These are phyloP conservation scores for Pseudogymnoascus sp. DNA, from an alignment of 2,329 filamentous ascomycete genomes.

Conservation along the genomic window DNA sequence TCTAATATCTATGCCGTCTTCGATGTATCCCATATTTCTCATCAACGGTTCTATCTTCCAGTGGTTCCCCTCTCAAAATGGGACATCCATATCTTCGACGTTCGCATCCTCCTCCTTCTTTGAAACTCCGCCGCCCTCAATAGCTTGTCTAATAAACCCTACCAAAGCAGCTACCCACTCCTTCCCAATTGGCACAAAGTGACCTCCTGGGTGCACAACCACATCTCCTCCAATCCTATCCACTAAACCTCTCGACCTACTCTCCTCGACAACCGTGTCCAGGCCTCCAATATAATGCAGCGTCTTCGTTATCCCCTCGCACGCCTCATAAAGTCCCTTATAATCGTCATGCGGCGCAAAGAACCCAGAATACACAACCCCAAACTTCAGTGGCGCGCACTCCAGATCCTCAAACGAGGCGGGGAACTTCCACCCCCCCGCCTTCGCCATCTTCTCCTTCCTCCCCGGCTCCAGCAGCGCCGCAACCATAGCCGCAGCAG, in stretches of 20 bases:
- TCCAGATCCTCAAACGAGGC: slow-evolving; percentile 37
- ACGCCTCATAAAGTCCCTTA: slow-evolving; percentile 64
- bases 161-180: slow-evolving; percentile 73
- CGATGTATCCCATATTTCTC: background rate
- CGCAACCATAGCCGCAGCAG: slow-evolving; percentile 65
- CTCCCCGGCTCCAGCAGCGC: slow-evolving; percentile 57
- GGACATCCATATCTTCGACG: slow-evolving; percentile 63
- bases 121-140: slow-evolving; percentile 12
- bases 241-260: slow-evolving; percentile 58
- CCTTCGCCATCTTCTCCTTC: slow-evolving; percentile 40
- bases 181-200: slow-evolving; percentile 79
- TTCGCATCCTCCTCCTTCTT: slow-evolving; percentile 44
- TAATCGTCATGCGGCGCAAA: slow-evolving; percentile 56
- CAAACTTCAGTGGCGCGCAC: slow-evolving; percentile 57
- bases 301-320: slow-evolving; percentile 64
- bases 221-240: slow-evolving; percentile 50
- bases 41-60: background rate
- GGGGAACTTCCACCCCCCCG: slow-evolving; percentile 46
- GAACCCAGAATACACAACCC: slow-evolving; percentile 73
- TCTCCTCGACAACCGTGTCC: slow-evolving; percentile 83
- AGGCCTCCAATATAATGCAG: slow-evolving; percentile 77
- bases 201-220: slow-evolving; percentile 74
- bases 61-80: slow-evolving; percentile 40
- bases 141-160: slow-evolving; percentile 56
- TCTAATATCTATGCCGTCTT: slow-evolving; percentile 16